These are phyloP conservation scores for Colletotrichum limetticola DNA, from an alignment of 2,329 filamentous ascomycete species.

Conservation along the genomic window DNA sequence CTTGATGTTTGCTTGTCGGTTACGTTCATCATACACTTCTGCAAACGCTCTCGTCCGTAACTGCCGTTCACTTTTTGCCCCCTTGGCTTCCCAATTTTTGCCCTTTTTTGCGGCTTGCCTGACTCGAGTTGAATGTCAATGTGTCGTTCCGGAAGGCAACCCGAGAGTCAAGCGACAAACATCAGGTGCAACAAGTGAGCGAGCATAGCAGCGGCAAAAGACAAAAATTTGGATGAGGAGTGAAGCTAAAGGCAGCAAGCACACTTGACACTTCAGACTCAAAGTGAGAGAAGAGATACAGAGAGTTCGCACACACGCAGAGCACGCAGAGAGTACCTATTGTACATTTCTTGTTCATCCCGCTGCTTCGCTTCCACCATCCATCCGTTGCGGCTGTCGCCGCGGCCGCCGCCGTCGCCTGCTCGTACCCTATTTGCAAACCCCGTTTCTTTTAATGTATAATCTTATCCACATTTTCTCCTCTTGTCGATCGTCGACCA, in stretches of 20 bases:
- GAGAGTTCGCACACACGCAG: too few species aligned
- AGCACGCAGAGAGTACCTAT: too few species aligned
- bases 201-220: neutral
- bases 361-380: neutral
- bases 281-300: neutral
- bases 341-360: neutral
- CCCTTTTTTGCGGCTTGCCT: conserved; percentile 10
- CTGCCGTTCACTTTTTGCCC: neutral
- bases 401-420: neutral
- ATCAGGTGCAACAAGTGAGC: neutral
- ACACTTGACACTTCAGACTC: neutral
- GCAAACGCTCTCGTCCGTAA: neutral
- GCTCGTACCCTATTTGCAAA: neutral
- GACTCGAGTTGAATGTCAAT: conserved; percentile 23
- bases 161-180: conserved; percentile 21
- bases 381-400: neutral
- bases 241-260: neutral
- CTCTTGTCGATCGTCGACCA: conserved; percentile 27
- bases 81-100: conserved; percentile 13
- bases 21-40: neutral
- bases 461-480: conserved; percentile 32
- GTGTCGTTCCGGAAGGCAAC: conserved; percentile 10
- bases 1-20: conserved; percentile 30
- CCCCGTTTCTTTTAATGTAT: conserved; percentile 11
- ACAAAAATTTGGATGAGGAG: neutral